phyloP scores from a whole-genome alignment of 495 filamentous ascomycete genomes.

The Aspergillus affinis region DNA sequence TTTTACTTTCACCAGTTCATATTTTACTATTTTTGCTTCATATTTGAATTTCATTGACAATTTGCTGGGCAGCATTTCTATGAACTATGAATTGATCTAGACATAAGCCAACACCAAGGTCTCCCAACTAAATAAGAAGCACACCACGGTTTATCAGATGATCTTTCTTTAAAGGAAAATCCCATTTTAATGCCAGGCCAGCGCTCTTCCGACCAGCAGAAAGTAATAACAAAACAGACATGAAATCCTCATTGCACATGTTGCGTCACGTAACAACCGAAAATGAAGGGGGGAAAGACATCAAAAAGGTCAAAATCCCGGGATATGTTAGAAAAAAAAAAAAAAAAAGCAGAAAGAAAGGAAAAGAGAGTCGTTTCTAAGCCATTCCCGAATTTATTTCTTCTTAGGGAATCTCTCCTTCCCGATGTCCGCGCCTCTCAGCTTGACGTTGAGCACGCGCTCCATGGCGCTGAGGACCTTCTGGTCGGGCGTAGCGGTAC shows the following conservation, averaged over 20 bases:
- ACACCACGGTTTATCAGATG: conserved; percentile 24
- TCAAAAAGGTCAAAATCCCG: conserved; percentile 3
- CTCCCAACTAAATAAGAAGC: background rate
- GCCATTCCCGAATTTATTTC: conserved; percentile 43
- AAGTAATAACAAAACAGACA: conserved; percentile 16
- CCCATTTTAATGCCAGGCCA: conserved; percentile 35
- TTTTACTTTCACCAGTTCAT: conserved; percentile 5
- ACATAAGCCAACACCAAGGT: conserved; percentile 1
- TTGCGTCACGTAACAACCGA: conserved; percentile 24
- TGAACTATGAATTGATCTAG: background rate
- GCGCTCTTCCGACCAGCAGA: conserved; percentile 42
- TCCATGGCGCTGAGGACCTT: conserved; percentile 80
- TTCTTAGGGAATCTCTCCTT: conserved; percentile 73
- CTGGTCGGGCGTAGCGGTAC: conserved; percentile 78
- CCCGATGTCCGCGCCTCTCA: conserved; percentile 76
- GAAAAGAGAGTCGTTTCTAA: conserved; percentile 15
- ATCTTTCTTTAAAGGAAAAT: conserved; percentile 28
- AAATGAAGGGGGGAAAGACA: conserved; percentile 16
- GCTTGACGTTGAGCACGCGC: conserved; percentile 80
- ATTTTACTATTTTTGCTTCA: conserved; percentile 2
- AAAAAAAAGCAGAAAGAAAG: conserved; percentile 21
- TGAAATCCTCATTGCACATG: conserved; percentile 22
- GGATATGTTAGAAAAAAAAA: conserved; percentile 12
- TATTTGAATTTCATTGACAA: conserved; percentile 8
- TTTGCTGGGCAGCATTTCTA: conserved; percentile 17